Evolutionary conservation across 2,329 filamentous ascomycete genomes (phyloP).

Genomic region (Claviceps fusiformis): DNA sequence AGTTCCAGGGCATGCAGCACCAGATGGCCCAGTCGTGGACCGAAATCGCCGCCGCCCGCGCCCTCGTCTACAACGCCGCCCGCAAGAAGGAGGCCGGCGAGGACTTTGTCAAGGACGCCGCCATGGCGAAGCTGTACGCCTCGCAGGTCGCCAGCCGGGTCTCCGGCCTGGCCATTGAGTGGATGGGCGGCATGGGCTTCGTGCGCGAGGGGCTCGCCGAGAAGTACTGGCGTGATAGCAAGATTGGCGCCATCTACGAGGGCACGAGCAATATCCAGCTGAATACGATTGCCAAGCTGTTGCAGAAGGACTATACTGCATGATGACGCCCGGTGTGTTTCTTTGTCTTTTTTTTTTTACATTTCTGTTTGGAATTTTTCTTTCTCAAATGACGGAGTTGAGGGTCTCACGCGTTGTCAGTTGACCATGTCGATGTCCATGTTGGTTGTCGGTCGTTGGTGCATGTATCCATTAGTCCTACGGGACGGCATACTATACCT

Average conservation of each 20-base stretch:
- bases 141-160: slow-evolving; percentile 87
- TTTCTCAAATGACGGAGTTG: not conserved
- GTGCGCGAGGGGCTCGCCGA: slow-evolving; percentile 91
- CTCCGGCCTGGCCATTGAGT: slow-evolving; percentile 77
- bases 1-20: slow-evolving; percentile 99
- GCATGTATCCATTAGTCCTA: too few species aligned
- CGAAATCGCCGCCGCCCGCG: slow-evolving; percentile 82
- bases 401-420: too few species aligned
- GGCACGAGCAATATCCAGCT: slow-evolving; percentile 70
- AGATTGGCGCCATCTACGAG: slow-evolving; percentile 97
- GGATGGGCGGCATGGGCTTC: slow-evolving; percentile 99
- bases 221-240: slow-evolving; percentile 96
- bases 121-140: slow-evolving; percentile 94
- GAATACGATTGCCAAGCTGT: slow-evolving; percentile 49
- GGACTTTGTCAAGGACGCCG: slow-evolving; percentile 88
- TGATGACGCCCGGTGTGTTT: slow-evolving; percentile 9
- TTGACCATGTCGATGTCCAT: too few species aligned
- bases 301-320: slow-evolving; percentile 47
- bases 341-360: not conserved
- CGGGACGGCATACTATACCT: too few species aligned
- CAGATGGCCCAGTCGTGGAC: slow-evolving; percentile 93
- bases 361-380: not conserved
- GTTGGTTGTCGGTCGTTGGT: too few species aligned
- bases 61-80: slow-evolving; percentile 88
- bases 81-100: slow-evolving; percentile 96